Conservation (phyloP, 1,284 basidiomycete species). For the Ustilago bromivora region DNA sequence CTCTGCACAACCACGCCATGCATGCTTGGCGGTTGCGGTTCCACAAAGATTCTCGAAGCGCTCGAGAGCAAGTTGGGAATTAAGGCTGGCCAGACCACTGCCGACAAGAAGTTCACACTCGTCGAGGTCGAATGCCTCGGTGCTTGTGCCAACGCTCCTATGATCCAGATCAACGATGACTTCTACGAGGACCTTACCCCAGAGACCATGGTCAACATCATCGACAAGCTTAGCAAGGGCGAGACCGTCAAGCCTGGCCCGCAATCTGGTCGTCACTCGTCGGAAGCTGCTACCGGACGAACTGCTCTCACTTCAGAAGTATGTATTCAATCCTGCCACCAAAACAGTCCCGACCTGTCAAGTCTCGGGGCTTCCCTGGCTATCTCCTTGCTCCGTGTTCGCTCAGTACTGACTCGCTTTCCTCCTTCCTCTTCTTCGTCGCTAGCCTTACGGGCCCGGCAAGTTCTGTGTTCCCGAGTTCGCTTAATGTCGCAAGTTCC, state of each 20-base stretch:
- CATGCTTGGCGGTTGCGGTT: constrained; percentile 87
- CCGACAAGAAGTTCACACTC: constrained; percentile 95
- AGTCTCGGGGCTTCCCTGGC: background rate
- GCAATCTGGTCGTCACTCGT: constrained; percentile 84
- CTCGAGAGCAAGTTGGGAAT: constrained; percentile 86
- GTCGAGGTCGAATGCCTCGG: constrained; percentile 97
- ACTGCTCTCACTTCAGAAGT: constrained; percentile 87
- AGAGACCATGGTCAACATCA: constrained; percentile 85
- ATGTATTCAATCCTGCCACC: constrained; percentile 56
- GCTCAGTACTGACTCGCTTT: constrained; percentile 5
- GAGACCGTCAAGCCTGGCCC: constrained; percentile 91
- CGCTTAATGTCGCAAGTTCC: constrained; percentile 66
- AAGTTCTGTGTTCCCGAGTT: constrained; percentile 90
- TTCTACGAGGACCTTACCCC: constrained; percentile 99
- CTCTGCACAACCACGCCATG: constrained; percentile 99
- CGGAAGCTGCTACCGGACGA: constrained; percentile 81
- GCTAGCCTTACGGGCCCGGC: constrained; percentile 93
- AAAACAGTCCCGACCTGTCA: background rate
- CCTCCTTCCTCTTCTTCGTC: background rate
- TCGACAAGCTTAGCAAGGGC: constrained; percentile 86
- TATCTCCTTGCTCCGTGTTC: background rate
- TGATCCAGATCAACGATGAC: constrained; percentile 96
- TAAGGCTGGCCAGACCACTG: constrained; percentile 88
- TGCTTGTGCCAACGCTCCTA: constrained; percentile 98
- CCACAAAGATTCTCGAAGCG: constrained; percentile 87